Base-by-base conservation (phyloP, 2,329 filamentous ascomycete species). In the Aurifilum marmelostoma region DNA sequence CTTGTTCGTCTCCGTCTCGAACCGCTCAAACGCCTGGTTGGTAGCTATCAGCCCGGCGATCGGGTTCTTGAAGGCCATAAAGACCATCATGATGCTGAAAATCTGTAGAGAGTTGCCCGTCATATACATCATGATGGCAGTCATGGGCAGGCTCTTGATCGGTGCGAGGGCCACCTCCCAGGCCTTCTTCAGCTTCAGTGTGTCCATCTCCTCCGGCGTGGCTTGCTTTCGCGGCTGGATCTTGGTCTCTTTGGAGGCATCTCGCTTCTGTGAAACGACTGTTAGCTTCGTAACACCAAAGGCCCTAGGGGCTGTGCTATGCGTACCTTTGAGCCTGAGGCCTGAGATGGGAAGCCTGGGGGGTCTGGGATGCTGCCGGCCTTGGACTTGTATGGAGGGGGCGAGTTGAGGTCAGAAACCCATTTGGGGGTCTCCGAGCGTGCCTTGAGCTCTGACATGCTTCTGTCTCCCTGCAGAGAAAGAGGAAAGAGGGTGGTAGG, bases 101-200 rank as follows among this genome's bases (percentile, higher is more conserved):
- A 99, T 98, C 79, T 99, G 96, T 61, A 99, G 88, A 71, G 93
- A 94, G 83, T 98, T 99, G 76, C 96, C 96, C 41, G 95, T 97
- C 96, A 99, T 99, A 87, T 99, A 99, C 94, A 98, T 98, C 90
- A 97, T 97, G 79, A 99, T 95, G 72, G 91, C 94, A 68, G 97
- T 98, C 96, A 99, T 99, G 69, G 96, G 96, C 61, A 99, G 85
- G 78, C 91, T 90, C 84, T 99, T 99, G 72, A 96, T 91, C 0
- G 96, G 96, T 2, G 91, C 95, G 62, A 99, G 88, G 56, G 96
- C 95, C 59, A 99, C 88, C 81, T 99, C 96, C 96, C 96, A 99
- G 0, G 96, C 96, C 80, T 99, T 99, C 83, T 99, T 99, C 75
- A 99, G 84, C 85, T 98, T 98, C 72, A 99, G 85, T 29, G 91